phyloP scores from a whole-genome alignment of 1,139 yeast species.

The Yamadazyma triangularis region DNA sequence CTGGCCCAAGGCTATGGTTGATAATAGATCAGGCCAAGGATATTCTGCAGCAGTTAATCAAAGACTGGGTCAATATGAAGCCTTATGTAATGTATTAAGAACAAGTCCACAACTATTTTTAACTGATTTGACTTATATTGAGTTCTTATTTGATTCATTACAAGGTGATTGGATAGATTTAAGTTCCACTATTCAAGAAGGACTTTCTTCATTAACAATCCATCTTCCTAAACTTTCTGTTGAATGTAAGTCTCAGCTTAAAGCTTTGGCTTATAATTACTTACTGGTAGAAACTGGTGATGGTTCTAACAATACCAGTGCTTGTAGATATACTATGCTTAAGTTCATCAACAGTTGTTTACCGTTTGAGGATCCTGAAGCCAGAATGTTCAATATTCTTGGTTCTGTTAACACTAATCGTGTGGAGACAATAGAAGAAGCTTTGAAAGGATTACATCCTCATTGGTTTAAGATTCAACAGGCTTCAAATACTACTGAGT shows the following conservation, averaged over 20 bases:
- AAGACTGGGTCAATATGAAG: constrained; percentile 70
- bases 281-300: constrained; percentile 16
- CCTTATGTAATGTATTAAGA: constrained; percentile 62
- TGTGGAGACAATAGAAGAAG: constrained; percentile 76
- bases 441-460: constrained; percentile 79
- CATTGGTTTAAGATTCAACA: constrained; percentile 53
- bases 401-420: constrained; percentile 58
- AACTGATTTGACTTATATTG: constrained; percentile 48
- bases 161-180: constrained; percentile 60
- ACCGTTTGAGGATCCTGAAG: constrained; percentile 64
- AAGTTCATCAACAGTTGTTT: constrained; percentile 64
- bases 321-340: constrained; percentile 58
- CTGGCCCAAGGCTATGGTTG: constrained; percentile 45
- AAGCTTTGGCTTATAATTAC: constrained; percentile 35
- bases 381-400: constrained; percentile 63
- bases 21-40: constrained; percentile 24
- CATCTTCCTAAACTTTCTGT: constrained; percentile 41
- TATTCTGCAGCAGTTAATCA: constrained; percentile 30
- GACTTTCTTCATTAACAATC: constrained; percentile 56
- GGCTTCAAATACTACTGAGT: constrained; percentile 37
- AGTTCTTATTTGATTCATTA: constrained; percentile 70
- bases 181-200: constrained; percentile 68
- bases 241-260: constrained; percentile 39
- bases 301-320: constrained; percentile 19
- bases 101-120: constrained; percentile 42